Conservation (phyloP, 1,284 basidiomycete species). For the Cutaneotrichosporon curvatum region DNA sequence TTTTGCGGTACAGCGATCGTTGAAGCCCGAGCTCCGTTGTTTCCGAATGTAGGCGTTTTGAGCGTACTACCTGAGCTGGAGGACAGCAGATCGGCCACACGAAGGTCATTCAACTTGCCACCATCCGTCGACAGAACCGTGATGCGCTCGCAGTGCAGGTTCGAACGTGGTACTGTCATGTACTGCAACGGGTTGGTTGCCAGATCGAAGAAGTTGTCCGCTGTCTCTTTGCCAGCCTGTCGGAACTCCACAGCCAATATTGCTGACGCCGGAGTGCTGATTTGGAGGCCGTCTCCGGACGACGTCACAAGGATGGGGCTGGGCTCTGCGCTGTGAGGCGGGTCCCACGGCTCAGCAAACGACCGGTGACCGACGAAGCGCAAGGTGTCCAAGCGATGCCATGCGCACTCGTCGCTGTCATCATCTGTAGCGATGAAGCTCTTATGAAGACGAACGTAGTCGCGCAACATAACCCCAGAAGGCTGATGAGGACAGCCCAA, state of each 20-base stretch:
- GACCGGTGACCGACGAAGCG: constrained; percentile 3
- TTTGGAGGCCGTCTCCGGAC: neutral
- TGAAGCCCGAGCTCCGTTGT: too few relatives aligned
- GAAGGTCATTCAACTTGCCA: constrained; percentile 94
- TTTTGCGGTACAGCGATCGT: constrained; percentile 1
- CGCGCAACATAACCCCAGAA: constrained; percentile 10
- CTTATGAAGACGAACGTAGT: constrained; percentile 9
- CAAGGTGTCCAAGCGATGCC: constrained; percentile 8
- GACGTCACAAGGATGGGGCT: constrained; percentile 7
- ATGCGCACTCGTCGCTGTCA: constrained; percentile 6
- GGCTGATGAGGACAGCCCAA: constrained; percentile 8
- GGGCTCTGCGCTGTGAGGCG: neutral
- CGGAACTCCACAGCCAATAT: constrained; percentile 9
- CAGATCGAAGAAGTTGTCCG: constrained; percentile 3
- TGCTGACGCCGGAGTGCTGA: constrained; percentile 1
- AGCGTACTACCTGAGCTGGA: neutral
- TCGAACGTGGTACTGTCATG: neutral
- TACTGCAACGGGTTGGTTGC: neutral
- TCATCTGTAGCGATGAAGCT: constrained; percentile 11
- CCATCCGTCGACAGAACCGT: constrained; percentile 99
- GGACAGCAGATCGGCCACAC: constrained; percentile 50
- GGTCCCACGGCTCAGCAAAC: constrained; percentile 3
- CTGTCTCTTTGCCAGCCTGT: constrained; percentile 10
- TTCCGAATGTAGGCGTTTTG: constrained; percentile 2
- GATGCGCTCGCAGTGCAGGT: constrained; percentile 70